Evolutionary conservation across 192 early-diverging fungal species (phyloP).

Genomic region (Cladochytrium replicatum): DNA sequence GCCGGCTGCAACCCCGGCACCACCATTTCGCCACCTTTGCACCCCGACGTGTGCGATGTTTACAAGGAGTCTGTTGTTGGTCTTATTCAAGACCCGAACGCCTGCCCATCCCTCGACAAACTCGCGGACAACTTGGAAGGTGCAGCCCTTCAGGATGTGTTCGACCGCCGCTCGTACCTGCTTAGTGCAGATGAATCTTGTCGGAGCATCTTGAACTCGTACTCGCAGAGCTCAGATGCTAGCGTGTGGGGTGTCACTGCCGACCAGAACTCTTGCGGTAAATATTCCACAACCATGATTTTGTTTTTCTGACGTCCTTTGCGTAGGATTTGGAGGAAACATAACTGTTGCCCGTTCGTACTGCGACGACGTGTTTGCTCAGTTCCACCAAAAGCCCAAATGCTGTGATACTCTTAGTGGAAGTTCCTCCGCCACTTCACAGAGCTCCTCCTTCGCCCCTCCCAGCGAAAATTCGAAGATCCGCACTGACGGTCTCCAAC

Average conservation of each 20-base stretch:
- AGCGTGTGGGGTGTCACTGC: conserved; percentile 17
- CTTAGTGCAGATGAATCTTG: conserved; percentile 12
- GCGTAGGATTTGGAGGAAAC: conserved; percentile 24
- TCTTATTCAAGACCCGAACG: conserved; percentile 13
- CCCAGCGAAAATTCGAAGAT: neutral
- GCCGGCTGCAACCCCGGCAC: conserved; percentile 22
- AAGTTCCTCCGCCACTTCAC: neutral
- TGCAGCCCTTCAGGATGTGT: conserved; percentile 5
- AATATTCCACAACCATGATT: neutral
- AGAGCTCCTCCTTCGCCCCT: neutral
- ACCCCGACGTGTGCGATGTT: conserved; percentile 16
- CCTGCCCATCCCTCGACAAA: conserved; percentile 17
- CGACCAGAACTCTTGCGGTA: conserved; percentile 20
- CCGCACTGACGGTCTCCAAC: neutral
- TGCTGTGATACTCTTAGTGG: conserved; percentile 15
- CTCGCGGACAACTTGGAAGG: neutral
- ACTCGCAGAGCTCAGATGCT: neutral
- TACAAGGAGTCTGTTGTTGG: conserved; percentile 22
- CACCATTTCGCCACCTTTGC: conserved; percentile 10
- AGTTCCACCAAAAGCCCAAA: neutral
- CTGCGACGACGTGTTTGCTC: conserved; percentile 14
- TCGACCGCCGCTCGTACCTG: conserved; percentile 7
- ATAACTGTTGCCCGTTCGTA: conserved; percentile 14
- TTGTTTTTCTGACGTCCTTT: conserved; percentile 4
- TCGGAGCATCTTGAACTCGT: conserved; percentile 1